phyloP scores from a whole-genome alignment of 2,329 filamentous ascomycete genomes.

The Paecilomyces variotii region DNA sequence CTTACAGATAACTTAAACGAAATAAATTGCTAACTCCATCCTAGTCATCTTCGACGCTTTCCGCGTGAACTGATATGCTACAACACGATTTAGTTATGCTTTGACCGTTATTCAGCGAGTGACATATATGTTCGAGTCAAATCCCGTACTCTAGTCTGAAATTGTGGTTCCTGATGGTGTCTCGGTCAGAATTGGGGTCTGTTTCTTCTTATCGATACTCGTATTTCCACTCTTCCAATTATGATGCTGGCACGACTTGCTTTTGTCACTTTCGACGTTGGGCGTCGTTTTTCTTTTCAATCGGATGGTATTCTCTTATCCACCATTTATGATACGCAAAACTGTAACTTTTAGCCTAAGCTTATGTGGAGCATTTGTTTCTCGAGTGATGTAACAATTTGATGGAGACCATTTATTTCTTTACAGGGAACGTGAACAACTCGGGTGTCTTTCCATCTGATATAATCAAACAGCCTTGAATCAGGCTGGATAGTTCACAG shows the following conservation, averaged over 20 bases:
- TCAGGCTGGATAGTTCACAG: no score
- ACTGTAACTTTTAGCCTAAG: background rate
- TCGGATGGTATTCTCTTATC: background rate
- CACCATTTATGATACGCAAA: background rate
- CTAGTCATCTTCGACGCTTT: constrained; percentile 30
- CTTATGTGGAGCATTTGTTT: background rate
- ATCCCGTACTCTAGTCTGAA: background rate
- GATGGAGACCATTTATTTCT: background rate
- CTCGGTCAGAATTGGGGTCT: background rate
- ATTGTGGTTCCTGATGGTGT: background rate
- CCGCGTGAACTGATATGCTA: constrained; percentile 23
- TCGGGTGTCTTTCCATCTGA: no score
- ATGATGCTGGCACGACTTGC: background rate
- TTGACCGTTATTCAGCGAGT: constrained; percentile 2
- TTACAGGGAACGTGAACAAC: no score
- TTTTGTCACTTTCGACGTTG: background rate
- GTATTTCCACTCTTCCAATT: background rate
- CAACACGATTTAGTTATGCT: background rate
- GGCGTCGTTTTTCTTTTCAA: background rate
- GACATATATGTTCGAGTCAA: constrained; percentile 1
- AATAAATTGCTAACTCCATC: constrained; percentile 2
- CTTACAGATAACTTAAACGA: background rate
- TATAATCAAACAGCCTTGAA: no score
- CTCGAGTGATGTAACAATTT: background rate
- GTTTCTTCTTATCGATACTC: background rate